Evolutionary conservation across 2,329 filamentous ascomycete species (phyloP), one percentile per base, ranked within the genome.

Genomic region (Phialemonium atrogriseum): DNA sequence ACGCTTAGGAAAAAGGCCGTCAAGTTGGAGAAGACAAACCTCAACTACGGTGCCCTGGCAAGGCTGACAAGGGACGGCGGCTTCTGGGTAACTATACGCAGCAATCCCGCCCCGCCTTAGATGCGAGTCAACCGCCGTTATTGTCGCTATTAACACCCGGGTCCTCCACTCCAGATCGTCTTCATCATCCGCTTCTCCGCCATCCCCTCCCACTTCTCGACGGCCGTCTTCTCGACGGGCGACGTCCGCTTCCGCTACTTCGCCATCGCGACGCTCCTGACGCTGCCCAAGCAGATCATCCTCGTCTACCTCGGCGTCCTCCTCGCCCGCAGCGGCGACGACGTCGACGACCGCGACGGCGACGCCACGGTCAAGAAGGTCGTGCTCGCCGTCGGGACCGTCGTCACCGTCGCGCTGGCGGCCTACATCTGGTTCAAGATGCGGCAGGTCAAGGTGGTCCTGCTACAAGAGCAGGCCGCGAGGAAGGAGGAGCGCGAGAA

Each of bases 221-320:
- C 58, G 2, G 58, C 58, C n/a, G 56, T 62, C 17, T 62, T 62
- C 37, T 55, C 58, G 8, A 59, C 56, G 17, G 60, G 57, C 45
- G 53, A 58, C 33, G 56, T 62, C 22, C 54, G 51, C 27, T 62
- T 62, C 44, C 59, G 57, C 55, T 42, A 51, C 32, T 62, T 58
- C 30, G 49, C 54, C 34, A 33, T 61, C 28, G 55, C 59, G 4
- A 61, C 57, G 11, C 52, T 60, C 40, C 33, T 61, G 23, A 59
- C 58, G 5, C 47, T 62, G 3, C 58, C 59, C 4, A 62, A 62
- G 39, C 58, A 62, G 37, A 51, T 62, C 34, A 51, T 62, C 22
- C 49, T 62, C 29, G 57, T 62, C 17, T 61, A 61, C 35, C 41
- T 62, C 5, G 59, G 58, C 17, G 55, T 60, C 5, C 49, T 61